Base-by-base conservation (phyloP, 257 asterid species). In the Solanum piurae region DNA sequence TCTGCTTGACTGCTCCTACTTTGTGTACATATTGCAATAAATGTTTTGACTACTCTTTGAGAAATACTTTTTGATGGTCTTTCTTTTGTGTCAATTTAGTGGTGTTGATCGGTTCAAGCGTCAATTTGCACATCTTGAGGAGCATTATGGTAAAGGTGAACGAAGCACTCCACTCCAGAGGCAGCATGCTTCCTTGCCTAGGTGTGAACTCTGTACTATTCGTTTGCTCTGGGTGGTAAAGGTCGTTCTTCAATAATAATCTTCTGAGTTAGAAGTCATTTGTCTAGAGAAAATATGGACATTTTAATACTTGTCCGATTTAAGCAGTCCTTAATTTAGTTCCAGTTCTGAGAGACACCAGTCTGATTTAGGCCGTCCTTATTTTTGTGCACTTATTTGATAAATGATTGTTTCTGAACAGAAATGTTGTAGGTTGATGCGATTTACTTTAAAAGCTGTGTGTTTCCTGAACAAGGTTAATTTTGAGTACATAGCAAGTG, bases 81-180 rank as follows among this genome's bases (percentile, higher is more conserved):
- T 18, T 80, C 74, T 66, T 82, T 84, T 68, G 33, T 91, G 31
- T 86, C 85, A 83, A 86, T 87, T 87, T 90, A 96, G 99, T 87
- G 99, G 99, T 12, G 96, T 96, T 88, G 99, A 95, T 91, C 97
- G 99, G 82, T 96, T 96, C 94, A 96, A 94, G 94, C 90, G 95
- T 82, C 98, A 96, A 86, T 96, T 96, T 93, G 99, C 99, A 52
- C 98, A 96, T 93, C 95, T 96, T 75, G 99, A 96, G 89, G 99
- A 96, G 88, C 94, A 92, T 89, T 86, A 92, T 79, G 98, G 97
- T 79, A 95, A 94, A 92, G 98, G 97, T 90, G 98, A 95, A 86
- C 95, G 89, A 91, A 88, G 97, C 92, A 93, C 93, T 88, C 94
- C 95, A 36, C 92, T 95, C 36, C 96, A 87, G 88, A 91, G 98